Conservation (phyloP, 371 early-diverging fungal species). For the Actinomortierella wolfii region DNA sequence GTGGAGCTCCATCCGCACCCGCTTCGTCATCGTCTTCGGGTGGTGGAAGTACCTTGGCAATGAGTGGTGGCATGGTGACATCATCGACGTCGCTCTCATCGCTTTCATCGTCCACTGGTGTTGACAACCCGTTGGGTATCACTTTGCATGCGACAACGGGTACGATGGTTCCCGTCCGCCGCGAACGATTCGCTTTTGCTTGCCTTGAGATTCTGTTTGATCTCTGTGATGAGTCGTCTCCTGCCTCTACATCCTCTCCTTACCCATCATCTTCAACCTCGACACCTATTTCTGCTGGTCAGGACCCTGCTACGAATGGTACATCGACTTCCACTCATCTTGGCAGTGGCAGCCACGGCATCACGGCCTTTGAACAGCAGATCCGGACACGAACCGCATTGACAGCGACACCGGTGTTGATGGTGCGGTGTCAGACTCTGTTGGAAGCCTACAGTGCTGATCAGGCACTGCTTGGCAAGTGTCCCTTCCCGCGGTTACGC, state of each 20-base stretch:
- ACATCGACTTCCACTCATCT: too few relatives aligned
- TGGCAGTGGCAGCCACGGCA: too few relatives aligned
- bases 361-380: background rate
- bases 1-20: too few relatives aligned
- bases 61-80: constrained; percentile 6
- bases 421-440: constrained; percentile 71
- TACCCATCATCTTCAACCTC: constrained; percentile 1
- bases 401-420: constrained; percentile 70
- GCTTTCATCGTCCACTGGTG: too few relatives aligned
- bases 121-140: constrained; percentile 8
- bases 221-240: constrained; percentile 61
- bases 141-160: constrained; percentile 52
- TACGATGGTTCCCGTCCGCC: constrained; percentile 66
- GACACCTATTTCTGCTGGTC: too few relatives aligned
- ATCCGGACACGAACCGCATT: constrained; percentile 68
- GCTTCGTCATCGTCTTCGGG: background rate
- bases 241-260: background rate
- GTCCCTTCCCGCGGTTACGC: constrained; percentile 84
- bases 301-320: too few relatives aligned
- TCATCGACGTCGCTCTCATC: background rate
- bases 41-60: constrained; percentile 1
- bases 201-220: constrained; percentile 68
- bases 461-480: constrained; percentile 71
- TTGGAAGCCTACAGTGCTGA: constrained; percentile 76
- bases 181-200: constrained; percentile 76